Evolutionary conservation across 176 grass and related monocot species (phyloP).

Genomic region (Phragmites australis): DNA sequence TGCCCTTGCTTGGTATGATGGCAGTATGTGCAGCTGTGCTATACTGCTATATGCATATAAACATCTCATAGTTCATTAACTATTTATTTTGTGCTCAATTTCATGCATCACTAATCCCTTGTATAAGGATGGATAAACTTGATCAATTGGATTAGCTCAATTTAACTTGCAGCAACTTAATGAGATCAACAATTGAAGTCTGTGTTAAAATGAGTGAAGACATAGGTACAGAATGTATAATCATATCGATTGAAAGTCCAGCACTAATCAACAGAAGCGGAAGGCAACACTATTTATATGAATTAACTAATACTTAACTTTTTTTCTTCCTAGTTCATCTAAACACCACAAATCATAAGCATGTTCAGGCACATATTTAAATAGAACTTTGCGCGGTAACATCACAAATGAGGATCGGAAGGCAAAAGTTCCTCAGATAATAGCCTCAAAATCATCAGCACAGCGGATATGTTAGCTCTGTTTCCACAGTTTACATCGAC

Average conservation of each 20-base stretch:
- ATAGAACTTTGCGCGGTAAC: not conserved
- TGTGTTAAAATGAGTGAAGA: not conserved
- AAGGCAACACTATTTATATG: not conserved
- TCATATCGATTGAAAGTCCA: not conserved
- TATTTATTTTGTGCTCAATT: constrained; percentile 2
- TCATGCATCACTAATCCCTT: not conserved
- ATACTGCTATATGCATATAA: not conserved
- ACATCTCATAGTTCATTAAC: not conserved
- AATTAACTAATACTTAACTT: not conserved
- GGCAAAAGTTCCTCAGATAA: not conserved
- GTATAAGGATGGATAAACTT: not conserved
- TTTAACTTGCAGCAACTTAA: not conserved
- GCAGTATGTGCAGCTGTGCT: too few species aligned
- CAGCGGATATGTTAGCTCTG: not conserved
- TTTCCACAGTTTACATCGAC: not conserved
- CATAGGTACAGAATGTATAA: not conserved
- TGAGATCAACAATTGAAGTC: not conserved
- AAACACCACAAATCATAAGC: not conserved
- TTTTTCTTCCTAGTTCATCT: constrained; percentile 7
- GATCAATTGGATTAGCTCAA: not conserved
- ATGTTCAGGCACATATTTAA: not conserved
- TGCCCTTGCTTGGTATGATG: not conserved
- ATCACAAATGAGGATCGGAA: not conserved
- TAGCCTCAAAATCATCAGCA: not conserved
- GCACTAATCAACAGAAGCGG: not conserved